phyloP scores from a whole-genome alignment of 23 red algal species.

The Chondrus crispus region DNA sequence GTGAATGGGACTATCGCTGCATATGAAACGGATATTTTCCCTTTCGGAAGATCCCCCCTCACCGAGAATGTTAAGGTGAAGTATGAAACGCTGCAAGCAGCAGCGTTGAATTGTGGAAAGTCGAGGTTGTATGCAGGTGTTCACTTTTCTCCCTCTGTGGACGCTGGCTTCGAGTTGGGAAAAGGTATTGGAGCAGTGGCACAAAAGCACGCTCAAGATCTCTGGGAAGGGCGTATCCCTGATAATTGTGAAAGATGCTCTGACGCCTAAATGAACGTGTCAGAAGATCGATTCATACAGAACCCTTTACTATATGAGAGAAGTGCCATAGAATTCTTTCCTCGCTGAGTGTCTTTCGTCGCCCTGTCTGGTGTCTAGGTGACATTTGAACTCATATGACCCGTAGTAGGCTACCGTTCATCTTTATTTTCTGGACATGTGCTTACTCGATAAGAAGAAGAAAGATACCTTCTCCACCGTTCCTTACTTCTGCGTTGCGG shows the following conservation, averaged over 20 bases:
- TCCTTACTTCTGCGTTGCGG: too few species aligned
- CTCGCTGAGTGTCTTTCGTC: too few species aligned
- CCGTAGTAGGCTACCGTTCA: too few species aligned
- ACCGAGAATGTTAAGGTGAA: not conserved
- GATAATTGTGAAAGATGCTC: slow-evolving; percentile 19
- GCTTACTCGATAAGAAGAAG: too few species aligned
- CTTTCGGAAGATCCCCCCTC: not conserved
- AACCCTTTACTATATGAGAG: too few species aligned
- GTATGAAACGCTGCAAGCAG: slow-evolving; percentile 28
- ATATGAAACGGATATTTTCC: not conserved
- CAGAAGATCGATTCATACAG: too few species aligned
- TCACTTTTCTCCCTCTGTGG: slow-evolving; percentile 39
- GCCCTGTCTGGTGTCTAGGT: too few species aligned
- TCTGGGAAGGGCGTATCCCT: slow-evolving; percentile 29
- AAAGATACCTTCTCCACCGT: too few species aligned
- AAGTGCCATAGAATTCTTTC: too few species aligned
- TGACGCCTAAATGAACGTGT: too few species aligned
- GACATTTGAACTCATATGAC: too few species aligned
- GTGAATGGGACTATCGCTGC: not conserved
- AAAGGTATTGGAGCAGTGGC: slow-evolving; percentile 36
- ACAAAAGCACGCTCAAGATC: slow-evolving; percentile 7
- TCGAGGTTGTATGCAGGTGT: slow-evolving; percentile 44
- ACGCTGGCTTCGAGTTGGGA: slow-evolving; percentile 16
- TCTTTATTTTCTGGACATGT: too few species aligned
- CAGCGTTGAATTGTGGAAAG: slow-evolving; percentile 20